phyloP scores from a whole-genome alignment of 2,329 filamentous ascomycete genomes.

The Whalleya microplaca region DNA sequence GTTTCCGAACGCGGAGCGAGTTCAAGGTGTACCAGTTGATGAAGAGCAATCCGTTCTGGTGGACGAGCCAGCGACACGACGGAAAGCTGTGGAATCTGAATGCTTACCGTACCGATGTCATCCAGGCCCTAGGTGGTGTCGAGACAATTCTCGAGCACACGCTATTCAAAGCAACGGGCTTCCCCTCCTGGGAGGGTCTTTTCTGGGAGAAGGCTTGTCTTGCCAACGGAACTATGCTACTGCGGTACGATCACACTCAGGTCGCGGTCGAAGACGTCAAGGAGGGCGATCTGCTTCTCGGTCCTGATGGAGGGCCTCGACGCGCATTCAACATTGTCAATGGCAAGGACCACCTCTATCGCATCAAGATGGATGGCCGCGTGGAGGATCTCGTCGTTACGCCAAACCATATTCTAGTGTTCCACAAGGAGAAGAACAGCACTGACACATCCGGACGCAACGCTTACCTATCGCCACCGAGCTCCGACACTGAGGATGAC shows the following conservation, averaged over 20 bases:
- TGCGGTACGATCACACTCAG: slow-evolving; percentile 48
- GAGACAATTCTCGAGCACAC: slow-evolving; percentile 98
- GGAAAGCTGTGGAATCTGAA: slow-evolving; percentile 98
- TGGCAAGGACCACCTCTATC: slow-evolving; percentile 51
- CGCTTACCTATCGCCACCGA: too few relatives aligned
- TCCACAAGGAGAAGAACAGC: slow-evolving; percentile 41
- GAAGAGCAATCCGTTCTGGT: slow-evolving; percentile 99
- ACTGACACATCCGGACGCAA: not conserved
- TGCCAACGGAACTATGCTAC: slow-evolving; percentile 47
- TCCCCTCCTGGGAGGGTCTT: slow-evolving; percentile 93
- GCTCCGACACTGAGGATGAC: too few relatives aligned
- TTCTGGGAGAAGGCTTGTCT: slow-evolving; percentile 74
- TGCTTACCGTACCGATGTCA: slow-evolving; percentile 93
- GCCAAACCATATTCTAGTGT: slow-evolving; percentile 51
- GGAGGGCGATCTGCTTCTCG: slow-evolving; percentile 53
- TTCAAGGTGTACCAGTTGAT: slow-evolving; percentile 99
- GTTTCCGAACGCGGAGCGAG: slow-evolving; percentile 91
- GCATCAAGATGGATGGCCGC: slow-evolving; percentile 46
- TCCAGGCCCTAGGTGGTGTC: slow-evolving; percentile 93
- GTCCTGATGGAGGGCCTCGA: slow-evolving; percentile 51
- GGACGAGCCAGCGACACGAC: slow-evolving; percentile 96
- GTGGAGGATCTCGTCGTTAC: slow-evolving; percentile 55
- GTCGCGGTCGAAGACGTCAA: slow-evolving; percentile 52
- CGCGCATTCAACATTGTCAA: slow-evolving; percentile 54
- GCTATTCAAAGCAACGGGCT: slow-evolving; percentile 94